phyloP scores from a whole-genome alignment of 257 asterid genomes.

The Solanum neorickii region DNA sequence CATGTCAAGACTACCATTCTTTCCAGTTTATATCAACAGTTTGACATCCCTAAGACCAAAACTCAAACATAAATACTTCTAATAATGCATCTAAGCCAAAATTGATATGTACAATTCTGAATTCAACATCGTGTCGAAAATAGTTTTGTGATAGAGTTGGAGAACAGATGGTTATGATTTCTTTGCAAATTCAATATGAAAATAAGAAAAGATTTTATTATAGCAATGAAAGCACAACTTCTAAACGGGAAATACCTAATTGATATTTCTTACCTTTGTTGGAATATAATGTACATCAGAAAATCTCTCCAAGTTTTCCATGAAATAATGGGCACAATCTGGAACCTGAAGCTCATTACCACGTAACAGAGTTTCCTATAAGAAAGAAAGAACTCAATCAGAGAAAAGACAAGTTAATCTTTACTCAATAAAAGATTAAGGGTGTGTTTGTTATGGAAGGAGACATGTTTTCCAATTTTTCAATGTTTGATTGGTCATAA shows the following conservation, averaged over 20 bases:
- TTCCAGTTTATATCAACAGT: neutral
- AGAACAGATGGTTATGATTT: neutral
- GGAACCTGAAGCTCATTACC: conserved; percentile 96
- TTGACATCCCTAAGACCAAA: neutral
- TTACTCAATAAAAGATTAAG: neutral
- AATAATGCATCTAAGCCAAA: neutral
- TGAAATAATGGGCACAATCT: conserved; percentile 82
- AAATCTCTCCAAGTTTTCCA: conserved; percentile 81
- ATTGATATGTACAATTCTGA: neutral
- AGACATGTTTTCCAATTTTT: neutral
- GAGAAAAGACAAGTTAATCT: neutral
- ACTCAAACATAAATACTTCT: neutral
- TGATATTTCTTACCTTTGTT: conserved; percentile 52
- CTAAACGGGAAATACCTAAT: neutral
- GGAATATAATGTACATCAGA: conserved; percentile 73
- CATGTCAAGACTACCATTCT: neutral
- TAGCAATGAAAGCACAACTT: neutral
- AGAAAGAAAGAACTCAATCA: conserved; percentile 9
- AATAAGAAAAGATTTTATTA: neutral
- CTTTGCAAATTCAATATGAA: neutral
- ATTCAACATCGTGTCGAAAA: neutral
- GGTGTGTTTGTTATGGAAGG: neutral
- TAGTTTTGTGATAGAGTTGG: neutral
- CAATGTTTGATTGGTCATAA: neutral
- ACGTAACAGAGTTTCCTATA: conserved; percentile 71